A percentile compares a stretch with the other conserved stretches of the same genome.
Conservation (phyloP, 495 filamentous ascomycete genomes). For the Tuber magnatum region DNA sequence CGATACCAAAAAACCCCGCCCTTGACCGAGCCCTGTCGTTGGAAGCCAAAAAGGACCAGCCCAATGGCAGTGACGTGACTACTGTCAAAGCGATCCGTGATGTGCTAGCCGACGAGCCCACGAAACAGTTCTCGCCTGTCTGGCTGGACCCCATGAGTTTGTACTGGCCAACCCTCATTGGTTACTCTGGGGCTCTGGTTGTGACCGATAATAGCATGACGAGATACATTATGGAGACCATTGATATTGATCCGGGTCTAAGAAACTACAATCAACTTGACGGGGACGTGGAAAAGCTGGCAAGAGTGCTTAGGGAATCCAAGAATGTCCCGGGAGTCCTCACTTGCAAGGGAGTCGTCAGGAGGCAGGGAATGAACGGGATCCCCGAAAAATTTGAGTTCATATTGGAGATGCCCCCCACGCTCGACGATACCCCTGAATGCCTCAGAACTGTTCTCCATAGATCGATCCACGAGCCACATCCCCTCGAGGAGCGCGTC, state of each 20-base stretch:
- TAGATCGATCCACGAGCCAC: constrained; percentile 30
- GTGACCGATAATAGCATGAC: constrained; percentile 33
- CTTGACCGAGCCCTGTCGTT: constrained; percentile 39
- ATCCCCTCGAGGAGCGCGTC: constrained; percentile 41
- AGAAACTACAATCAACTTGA: background rate
- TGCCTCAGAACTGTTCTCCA: constrained; percentile 36
- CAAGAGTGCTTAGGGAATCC: constrained; percentile 39
- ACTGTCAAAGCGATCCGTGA: constrained; percentile 22
- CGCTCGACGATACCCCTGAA: constrained; percentile 10
- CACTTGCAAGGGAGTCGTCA: constrained; percentile 45
- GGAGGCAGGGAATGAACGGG: constrained; percentile 13
- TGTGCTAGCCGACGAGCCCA: constrained; percentile 8
- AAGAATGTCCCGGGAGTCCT: constrained; percentile 47
- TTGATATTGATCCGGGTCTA: constrained; percentile 7
- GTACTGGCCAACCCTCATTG: constrained; percentile 17
- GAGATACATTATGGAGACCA: background rate
- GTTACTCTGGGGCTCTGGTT: constrained; percentile 25
- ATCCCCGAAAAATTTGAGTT: constrained; percentile 19
- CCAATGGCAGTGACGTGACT: constrained; percentile 5
- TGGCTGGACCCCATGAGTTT: constrained; percentile 14
- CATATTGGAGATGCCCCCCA: constrained; percentile 25
- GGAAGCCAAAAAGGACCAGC: constrained; percentile 12
- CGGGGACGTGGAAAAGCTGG: constrained; percentile 45
- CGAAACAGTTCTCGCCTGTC: background rate
- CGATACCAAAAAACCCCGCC: constrained; percentile 35